Conservation (phyloP, 306 rosid genomes). For the Begonia fuchsioides region DNA sequence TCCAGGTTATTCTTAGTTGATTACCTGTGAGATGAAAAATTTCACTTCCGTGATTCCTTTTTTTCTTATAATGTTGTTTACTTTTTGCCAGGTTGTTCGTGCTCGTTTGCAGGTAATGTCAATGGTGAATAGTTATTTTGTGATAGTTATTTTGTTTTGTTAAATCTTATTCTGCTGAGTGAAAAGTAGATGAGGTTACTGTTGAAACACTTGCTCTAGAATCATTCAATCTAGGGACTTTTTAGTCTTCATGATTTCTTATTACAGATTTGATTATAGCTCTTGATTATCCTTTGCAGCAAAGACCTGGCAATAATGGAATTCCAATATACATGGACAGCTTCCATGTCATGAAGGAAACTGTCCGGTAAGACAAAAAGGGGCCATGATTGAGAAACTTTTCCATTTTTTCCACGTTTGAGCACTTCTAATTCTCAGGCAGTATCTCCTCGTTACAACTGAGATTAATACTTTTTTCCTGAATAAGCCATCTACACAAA, state of each 20-base stretch:
- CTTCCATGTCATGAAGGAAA: constrained; percentile 42
- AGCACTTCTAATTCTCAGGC: neutral
- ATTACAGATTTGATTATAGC: neutral
- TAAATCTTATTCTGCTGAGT: neutral
- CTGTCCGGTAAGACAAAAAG: constrained; percentile 21
- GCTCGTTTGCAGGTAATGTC: constrained; percentile 37
- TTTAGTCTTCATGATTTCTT: neutral
- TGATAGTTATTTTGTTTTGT: no score
- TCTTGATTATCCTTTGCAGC: constrained; percentile 32
- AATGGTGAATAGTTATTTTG: neutral
- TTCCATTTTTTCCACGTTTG: neutral
- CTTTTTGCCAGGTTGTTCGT: constrained; percentile 30
- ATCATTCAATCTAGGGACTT: no score
- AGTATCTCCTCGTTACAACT: neutral
- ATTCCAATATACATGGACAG: constrained; percentile 53
- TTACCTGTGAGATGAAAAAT: neutral
- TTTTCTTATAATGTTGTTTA: neutral
- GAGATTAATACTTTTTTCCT: no score
- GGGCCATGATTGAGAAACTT: no score
- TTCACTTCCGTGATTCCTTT: no score
- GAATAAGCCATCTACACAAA: no score
- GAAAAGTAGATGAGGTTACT: neutral
- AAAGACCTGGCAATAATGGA: constrained; percentile 64
- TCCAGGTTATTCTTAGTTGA: constrained; percentile 41
- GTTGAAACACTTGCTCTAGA: neutral